phyloP scores from a whole-genome alignment of 257 asterid genomes.

The Nicotiana knightiana region DNA sequence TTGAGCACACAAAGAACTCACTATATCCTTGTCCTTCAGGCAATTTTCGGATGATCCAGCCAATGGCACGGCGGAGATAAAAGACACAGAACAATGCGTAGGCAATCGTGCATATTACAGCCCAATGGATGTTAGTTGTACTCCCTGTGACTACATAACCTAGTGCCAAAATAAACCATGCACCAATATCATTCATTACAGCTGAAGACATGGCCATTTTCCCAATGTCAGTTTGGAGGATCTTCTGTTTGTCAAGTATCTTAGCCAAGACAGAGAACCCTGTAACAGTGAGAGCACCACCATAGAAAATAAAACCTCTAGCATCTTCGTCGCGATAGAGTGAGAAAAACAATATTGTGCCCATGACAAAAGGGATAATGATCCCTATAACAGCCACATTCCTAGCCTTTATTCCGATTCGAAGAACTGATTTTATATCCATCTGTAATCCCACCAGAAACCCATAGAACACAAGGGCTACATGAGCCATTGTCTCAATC shows the following conservation, averaged over 20 bases:
- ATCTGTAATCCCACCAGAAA: conserved; percentile 69
- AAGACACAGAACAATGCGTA: conserved; percentile 34
- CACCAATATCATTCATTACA: conserved; percentile 41
- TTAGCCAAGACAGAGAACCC: conserved; percentile 52
- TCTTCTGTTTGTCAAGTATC: conserved; percentile 58
- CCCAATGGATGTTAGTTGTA: conserved; percentile 22
- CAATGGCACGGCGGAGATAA: conserved; percentile 52
- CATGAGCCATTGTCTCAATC: conserved; percentile 85
- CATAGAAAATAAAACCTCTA: conserved; percentile 70
- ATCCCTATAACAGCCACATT: conserved; percentile 54
- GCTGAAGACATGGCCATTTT: conserved; percentile 57
- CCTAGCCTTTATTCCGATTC: conserved; percentile 49
- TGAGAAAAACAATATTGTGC: conserved; percentile 37
- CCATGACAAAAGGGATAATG: conserved; percentile 49
- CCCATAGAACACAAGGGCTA: conserved; percentile 58
- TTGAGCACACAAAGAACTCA: conserved; percentile 64
- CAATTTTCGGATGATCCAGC: conserved; percentile 54
- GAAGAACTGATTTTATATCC: conserved; percentile 46
- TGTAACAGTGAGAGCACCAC: conserved; percentile 58
- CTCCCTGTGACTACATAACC: conserved; percentile 39
- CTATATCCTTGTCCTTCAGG: conserved; percentile 87
- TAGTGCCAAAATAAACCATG: conserved; percentile 62
- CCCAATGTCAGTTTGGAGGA: conserved; percentile 66
- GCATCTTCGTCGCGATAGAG: neutral
- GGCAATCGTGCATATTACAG: conserved; percentile 38